Evolutionary conservation across 768 basidiomycete genomes (phyloP).

Genomic region (Symmetrospora coprosmae): DNA sequence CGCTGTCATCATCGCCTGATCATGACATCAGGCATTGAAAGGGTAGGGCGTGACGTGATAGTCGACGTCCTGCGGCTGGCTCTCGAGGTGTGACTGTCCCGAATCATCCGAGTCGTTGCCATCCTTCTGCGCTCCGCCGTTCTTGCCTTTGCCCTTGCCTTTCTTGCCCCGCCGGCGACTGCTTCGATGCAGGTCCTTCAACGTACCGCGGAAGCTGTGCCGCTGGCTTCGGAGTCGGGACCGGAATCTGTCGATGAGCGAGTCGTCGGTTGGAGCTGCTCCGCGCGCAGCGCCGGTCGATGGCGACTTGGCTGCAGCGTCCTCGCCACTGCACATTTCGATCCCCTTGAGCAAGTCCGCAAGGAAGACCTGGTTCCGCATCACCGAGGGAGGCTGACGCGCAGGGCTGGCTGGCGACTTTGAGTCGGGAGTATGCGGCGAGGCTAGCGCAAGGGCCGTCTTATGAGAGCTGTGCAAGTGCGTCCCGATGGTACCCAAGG

Average conservation of each 20-base stretch:
- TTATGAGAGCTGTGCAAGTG: slow-evolving; percentile 14
- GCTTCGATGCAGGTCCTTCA: slow-evolving; percentile 4
- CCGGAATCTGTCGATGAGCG: not conserved
- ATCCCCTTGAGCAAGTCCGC: slow-evolving; percentile 1
- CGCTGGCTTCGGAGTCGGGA: not conserved
- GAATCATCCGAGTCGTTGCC: not conserved
- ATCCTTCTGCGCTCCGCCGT: not conserved
- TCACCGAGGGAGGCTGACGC: no score
- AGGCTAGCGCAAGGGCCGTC: not conserved
- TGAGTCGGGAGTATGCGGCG: not conserved
- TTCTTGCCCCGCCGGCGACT: not conserved
- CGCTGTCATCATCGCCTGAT: no score
- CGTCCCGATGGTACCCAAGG: slow-evolving; percentile 7
- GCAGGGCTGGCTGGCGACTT: no score
- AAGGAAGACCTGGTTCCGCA: slow-evolving; percentile 9
- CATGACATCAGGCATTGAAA: not conserved
- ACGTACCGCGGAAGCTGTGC: slow-evolving; percentile 1
- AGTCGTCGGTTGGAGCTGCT: not conserved
- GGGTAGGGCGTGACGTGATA: slow-evolving; percentile 13
- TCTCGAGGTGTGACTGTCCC: not conserved
- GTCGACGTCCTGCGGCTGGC: not conserved
- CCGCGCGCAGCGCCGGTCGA: no score
- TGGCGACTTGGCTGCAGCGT: not conserved
- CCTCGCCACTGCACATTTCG: slow-evolving; percentile 9
- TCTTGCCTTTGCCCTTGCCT: not conserved